Evolutionary conservation across 2,329 filamentous ascomycete species (phyloP).

Genomic region (Graphiopsis chlorocephala): DNA sequence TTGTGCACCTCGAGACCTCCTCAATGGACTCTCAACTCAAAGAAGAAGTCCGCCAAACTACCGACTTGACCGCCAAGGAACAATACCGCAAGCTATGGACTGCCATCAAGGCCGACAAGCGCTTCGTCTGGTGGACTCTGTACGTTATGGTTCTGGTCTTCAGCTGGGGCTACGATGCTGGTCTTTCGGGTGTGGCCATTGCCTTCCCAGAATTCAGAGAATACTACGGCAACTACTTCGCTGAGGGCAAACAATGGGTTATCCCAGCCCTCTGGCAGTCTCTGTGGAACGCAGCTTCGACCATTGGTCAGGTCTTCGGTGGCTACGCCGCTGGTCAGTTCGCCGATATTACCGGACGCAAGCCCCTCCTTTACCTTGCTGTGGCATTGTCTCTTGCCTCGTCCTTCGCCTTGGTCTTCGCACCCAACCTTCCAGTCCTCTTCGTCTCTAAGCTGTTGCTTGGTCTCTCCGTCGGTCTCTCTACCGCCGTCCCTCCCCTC

Average conservation of each 20-base stretch:
- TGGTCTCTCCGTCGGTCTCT: slow-evolving; percentile 26
- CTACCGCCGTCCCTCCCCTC: slow-evolving; percentile 26
- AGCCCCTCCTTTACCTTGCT: slow-evolving; percentile 24
- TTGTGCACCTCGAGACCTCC: slow-evolving; percentile 18
- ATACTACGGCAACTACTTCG: slow-evolving; percentile 36
- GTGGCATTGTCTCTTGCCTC: slow-evolving; percentile 24
- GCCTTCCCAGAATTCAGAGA: slow-evolving; percentile 38
- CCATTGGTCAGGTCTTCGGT: slow-evolving; percentile 33
- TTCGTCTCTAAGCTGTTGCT: slow-evolving; percentile 29
- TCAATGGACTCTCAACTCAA: slow-evolving; percentile 13
- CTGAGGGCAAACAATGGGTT: slow-evolving; percentile 28
- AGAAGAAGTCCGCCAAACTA: slow-evolving; percentile 20
- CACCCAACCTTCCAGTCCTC: slow-evolving; percentile 32
- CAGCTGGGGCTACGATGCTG: slow-evolving; percentile 38
- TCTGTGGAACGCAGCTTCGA: slow-evolving; percentile 39
- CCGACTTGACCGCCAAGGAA: slow-evolving; percentile 24
- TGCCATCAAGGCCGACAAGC: slow-evolving; percentile 28
- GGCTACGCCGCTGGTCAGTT: slow-evolving; percentile 29
- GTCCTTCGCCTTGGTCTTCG: slow-evolving; percentile 26
- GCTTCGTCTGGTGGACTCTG: slow-evolving; percentile 25
- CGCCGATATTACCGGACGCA: slow-evolving; percentile 26
- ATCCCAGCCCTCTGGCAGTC: slow-evolving; percentile 40
- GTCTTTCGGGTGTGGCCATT: slow-evolving; percentile 37
- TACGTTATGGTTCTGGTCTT: slow-evolving; percentile 35
- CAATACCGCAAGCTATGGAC: slow-evolving; percentile 27